Base-by-base conservation (phyloP, 257 asterid genomes). In the Solanum commersonii region DNA sequence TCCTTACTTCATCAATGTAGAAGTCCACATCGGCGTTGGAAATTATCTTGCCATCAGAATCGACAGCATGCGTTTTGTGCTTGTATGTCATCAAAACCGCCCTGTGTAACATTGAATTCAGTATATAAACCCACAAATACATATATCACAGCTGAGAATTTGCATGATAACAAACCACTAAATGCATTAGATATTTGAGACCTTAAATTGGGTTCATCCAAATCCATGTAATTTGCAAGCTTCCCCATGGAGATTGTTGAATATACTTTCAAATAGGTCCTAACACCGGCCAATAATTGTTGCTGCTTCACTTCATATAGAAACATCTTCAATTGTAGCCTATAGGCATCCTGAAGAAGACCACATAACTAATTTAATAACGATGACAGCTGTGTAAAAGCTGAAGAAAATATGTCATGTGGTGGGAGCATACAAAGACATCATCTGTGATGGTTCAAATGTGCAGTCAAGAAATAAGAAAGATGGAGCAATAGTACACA, bases 261-360 rank as follows among this genome's bases (percentile, higher is more conserved):
- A 90, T 96, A 97, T 22, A 96, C 96, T 89, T 96, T 95, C 82
- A 97, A 92, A 92, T 91, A 97, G 87, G 98, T 92, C 84, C 99
- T 92, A 29, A 94, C 94, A 86, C 98, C 98, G 1, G 96, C 89
- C 83, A 97, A 91, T 68, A 95, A 92, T 72, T 96, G 99, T 49
- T 97, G 98, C 92, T 97, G 99, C 91, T 94, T 97, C 92, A 95
- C 98, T 92, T 96, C 99, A 88, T 96, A 95, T 10, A 96, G 95
- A 84, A 96, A 96, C 86, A 96, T 90, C 93, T 96, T 96, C 93
- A 96, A 89, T 88, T 96, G 98, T 71, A 96, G 93, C 88, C 98
- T 93, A 89, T 96, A 96, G 18, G 98, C 97, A 91, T 96, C 98
- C 98, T 96, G 98, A 87, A 89, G 88, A 29, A 33, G 84, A 33